A percentile compares a stretch with the other conserved stretches of the same genome.
These are phyloP conservation scores for Carpinus fangiana DNA, from an alignment of 306 rosid species.

Conservation along the genomic window DNA sequence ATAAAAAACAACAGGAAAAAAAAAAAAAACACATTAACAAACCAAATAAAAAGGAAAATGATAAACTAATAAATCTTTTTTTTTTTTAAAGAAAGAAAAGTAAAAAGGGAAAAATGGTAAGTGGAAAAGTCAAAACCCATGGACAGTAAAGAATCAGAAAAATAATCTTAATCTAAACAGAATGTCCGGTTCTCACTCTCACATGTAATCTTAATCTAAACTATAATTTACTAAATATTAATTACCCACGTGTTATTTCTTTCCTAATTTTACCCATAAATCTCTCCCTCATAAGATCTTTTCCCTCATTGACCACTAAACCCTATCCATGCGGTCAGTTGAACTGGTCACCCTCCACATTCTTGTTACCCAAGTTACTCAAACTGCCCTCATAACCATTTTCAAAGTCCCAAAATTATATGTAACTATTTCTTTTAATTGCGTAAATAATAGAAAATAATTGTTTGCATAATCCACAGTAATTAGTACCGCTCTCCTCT, in stretches of 20 bases:
- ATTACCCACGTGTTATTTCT: neutral
- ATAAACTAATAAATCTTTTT: no score
- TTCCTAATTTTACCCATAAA: conserved; percentile 6
- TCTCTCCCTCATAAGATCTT: conserved; percentile 13
- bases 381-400: conserved; percentile 1
- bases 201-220: neutral
- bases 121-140: neutral
- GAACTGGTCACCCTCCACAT: conserved; percentile 20
- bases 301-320: conserved; percentile 14
- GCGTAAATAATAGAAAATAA: neutral
- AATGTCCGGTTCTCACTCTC: conserved; percentile 9
- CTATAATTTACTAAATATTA: neutral
- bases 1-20: no score
- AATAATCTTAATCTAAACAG: neutral
- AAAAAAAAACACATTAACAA: no score
- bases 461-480: neutral
- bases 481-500: no score
- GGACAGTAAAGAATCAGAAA: no score
- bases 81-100: no score
- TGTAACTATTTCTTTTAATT: neutral
- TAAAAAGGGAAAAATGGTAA: neutral
- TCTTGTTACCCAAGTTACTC: neutral
- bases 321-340: neutral
- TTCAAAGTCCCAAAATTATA: neutral
- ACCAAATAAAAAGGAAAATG: no score